Percentiles rank a stretch among this genome's conserved stretches.
Conservation (phyloP, 2,329 filamentous ascomycete species). For the Lecanicillium sp. region DNA sequence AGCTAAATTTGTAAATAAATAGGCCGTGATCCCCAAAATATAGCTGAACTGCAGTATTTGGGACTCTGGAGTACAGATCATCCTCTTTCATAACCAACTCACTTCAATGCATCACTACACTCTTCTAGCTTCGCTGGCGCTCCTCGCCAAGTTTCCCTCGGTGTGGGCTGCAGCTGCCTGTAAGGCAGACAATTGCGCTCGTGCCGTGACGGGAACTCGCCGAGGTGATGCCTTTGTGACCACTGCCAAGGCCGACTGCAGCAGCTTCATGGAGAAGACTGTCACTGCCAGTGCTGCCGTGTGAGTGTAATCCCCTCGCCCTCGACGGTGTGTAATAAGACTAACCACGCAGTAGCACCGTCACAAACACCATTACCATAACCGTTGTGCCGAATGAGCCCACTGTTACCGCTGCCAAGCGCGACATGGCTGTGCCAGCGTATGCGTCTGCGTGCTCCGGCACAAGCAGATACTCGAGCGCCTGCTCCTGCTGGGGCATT, state of each 20-base stretch:
- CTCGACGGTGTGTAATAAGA: too few species aligned
- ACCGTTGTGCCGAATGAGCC: not conserved
- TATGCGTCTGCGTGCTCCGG: constrained; percentile 23
- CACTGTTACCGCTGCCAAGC: not conserved
- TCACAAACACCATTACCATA: constrained; percentile 1
- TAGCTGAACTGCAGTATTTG: too few species aligned
- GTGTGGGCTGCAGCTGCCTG: not conserved
- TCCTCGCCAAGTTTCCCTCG: not conserved
- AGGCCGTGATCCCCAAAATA: too few species aligned
- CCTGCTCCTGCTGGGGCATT: constrained; percentile 25
- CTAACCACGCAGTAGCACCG: too few species aligned
- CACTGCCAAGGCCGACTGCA: constrained; percentile 2
- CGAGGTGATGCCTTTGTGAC: not conserved
- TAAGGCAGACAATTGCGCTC: constrained; percentile 10
- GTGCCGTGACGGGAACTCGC: constrained; percentile 13
- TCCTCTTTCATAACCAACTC: too few species aligned
- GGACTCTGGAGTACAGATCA: too few species aligned
- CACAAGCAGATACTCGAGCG: constrained; percentile 19
- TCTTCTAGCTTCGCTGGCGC: not conserved
- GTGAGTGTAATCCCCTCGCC: too few species aligned
- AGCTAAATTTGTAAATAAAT: too few species aligned
- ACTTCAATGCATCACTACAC: not conserved
- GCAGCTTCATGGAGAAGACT: constrained; percentile 9
- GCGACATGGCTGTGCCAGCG: constrained; percentile 13
- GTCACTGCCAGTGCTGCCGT: constrained; percentile 1